These are phyloP conservation scores for Saccharomyces hybrid DNA, from an alignment of 1,139 yeast species.

Conservation along the genomic window DNA sequence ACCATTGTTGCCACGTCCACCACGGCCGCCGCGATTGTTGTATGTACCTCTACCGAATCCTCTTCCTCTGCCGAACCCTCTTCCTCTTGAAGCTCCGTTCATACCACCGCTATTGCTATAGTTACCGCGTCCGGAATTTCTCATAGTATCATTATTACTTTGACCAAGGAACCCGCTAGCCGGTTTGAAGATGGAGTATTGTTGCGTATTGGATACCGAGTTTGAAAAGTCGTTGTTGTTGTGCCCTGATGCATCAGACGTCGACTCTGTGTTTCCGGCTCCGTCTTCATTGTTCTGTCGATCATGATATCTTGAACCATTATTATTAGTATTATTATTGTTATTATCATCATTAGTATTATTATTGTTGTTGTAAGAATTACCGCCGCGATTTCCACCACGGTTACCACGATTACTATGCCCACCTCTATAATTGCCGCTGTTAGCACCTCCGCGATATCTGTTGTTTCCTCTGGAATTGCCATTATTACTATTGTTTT, in stretches of 20 bases:
- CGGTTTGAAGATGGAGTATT: constrained; percentile 23
- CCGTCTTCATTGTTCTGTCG: background rate
- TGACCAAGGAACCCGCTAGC: constrained; percentile 23
- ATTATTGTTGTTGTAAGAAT: constrained; percentile 1
- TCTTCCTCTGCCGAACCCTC: constrained; percentile 10
- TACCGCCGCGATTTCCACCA: constrained; percentile 10
- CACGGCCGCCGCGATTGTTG: background rate
- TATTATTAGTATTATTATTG: constrained; percentile 4
- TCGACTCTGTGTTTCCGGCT: background rate
- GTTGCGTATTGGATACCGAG: constrained; percentile 6
- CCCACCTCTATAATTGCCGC: constrained; percentile 9
- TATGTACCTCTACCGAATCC: constrained; percentile 6
- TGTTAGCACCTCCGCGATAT: constrained; percentile 6
- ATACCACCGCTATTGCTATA: constrained; percentile 10
- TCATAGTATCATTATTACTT: constrained; percentile 5
- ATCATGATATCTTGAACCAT: constrained; percentile 1
- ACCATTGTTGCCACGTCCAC: constrained; percentile 15
- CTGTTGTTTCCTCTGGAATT: constrained; percentile 7
- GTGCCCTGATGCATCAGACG: background rate
- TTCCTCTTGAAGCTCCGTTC: constrained; percentile 14
- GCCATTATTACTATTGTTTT: constrained; percentile 12
- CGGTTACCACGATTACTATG: constrained; percentile 6
- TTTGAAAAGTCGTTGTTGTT: background rate
- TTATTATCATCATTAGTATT: background rate
- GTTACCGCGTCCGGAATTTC: constrained; percentile 3